phyloP scores from a whole-genome alignment of 306 rosid species.

The Citrullus mucosospermus region DNA sequence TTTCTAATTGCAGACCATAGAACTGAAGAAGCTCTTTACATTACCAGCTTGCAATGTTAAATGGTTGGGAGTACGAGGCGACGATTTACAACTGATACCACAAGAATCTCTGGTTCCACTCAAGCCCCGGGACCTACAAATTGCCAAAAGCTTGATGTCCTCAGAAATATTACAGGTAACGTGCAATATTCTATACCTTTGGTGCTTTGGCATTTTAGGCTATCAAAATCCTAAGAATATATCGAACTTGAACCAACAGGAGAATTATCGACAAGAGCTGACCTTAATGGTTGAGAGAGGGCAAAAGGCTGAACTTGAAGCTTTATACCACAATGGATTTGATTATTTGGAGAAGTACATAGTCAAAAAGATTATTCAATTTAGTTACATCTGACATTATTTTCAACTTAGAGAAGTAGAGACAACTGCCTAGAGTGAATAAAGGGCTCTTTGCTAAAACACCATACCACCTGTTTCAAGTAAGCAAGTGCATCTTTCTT shows the following conservation, averaged over 20 bases:
- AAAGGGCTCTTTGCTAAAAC: not conserved
- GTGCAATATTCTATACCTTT: not conserved
- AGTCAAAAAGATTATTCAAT: slow-evolving; percentile 66
- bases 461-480: slow-evolving; percentile 61
- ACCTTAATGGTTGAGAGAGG: slow-evolving; percentile 54
- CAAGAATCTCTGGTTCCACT: slow-evolving; percentile 52
- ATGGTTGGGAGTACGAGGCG: slow-evolving; percentile 72
- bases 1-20: not conserved
- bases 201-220: not conserved
- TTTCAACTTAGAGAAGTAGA: not conserved
- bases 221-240: not conserved
- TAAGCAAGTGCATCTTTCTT: slow-evolving; percentile 54
- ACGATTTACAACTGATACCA: slow-evolving; percentile 46
- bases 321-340: slow-evolving; percentile 62
- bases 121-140: slow-evolving; percentile 61
- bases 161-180: slow-evolving; percentile 55
- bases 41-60: slow-evolving; percentile 72
- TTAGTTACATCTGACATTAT: slow-evolving; percentile 36
- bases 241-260: slow-evolving; percentile 28
- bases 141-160: slow-evolving; percentile 72
- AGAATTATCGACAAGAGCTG: slow-evolving; percentile 59
- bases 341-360: slow-evolving; percentile 68
- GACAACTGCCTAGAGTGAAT: not conserved
- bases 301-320: slow-evolving; percentile 74
- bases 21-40: not conserved